phyloP scores from a whole-genome alignment of 2,329 filamentous ascomycete species.

The Colletotrichum australisinense region DNA sequence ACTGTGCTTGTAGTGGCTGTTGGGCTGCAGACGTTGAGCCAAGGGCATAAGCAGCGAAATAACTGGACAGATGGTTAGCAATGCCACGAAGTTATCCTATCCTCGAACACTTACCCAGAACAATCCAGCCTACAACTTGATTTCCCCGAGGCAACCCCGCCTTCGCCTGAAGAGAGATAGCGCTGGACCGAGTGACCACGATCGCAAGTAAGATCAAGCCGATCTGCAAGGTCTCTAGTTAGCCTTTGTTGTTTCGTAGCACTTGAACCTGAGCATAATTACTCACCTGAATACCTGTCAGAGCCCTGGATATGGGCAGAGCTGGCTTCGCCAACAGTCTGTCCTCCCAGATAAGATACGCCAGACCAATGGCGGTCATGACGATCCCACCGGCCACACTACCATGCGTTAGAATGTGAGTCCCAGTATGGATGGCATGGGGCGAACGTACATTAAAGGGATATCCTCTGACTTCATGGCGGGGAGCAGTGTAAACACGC shows the following conservation, averaged over 20 bases:
- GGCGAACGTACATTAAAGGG: conserved; percentile 72
- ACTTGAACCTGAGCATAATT: neutral
- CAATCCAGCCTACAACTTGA: conserved; percentile 85
- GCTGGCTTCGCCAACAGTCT: conserved; percentile 38
- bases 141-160: conserved; percentile 88
- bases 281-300: conserved; percentile 75
- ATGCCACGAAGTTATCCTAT: neutral
- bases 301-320: conserved; percentile 60
- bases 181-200: conserved; percentile 87
- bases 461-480: conserved; percentile 87
- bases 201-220: conserved; percentile 86
- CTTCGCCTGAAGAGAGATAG: conserved; percentile 86
- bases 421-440: too few relatives aligned
- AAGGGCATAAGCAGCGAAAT: conserved; percentile 83
- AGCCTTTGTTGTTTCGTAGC: conserved; percentile 18
- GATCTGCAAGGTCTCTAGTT: conserved; percentile 55
- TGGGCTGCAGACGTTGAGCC: conserved; percentile 82
- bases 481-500: conserved; percentile 87
- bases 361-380: conserved; percentile 80
- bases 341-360: conserved; percentile 86
- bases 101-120: conserved; percentile 68
- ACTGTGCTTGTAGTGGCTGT: conserved; percentile 89
- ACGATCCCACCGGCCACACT: conserved; percentile 80
- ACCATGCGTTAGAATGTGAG: conserved; percentile 37
- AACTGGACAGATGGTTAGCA: conserved; percentile 56